Conservation (phyloP, 2,329 filamentous ascomycete genomes). For the Clonostachys rhizophaga region DNA sequence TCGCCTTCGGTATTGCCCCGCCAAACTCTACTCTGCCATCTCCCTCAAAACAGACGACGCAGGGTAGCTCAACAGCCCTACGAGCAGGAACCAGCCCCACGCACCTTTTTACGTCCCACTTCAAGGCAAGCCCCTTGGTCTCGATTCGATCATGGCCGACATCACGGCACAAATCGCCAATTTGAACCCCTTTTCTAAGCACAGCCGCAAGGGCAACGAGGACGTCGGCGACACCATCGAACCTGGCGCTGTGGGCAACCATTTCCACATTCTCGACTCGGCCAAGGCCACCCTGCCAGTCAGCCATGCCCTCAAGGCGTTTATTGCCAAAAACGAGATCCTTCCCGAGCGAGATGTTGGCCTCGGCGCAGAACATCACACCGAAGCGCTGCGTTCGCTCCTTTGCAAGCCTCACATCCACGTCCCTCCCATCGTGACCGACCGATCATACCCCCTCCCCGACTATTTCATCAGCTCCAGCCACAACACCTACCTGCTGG, state of each 20-base stretch:
- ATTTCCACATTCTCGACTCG: conserved; percentile 45
- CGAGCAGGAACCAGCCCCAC: too few relatives aligned
- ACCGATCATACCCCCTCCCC: conserved; percentile 55
- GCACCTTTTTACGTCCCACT: too few relatives aligned
- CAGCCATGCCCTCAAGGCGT: conserved; percentile 51
- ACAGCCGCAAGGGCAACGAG: conserved; percentile 14
- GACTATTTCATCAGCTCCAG: conserved; percentile 71
- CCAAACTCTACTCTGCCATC: too few relatives aligned
- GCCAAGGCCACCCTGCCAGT: conserved; percentile 51
- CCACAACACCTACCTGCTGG: conserved; percentile 69
- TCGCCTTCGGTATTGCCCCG: too few relatives aligned
- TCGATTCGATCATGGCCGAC: conserved; percentile 5
- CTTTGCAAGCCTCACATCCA: conserved; percentile 52
- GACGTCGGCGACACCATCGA: conserved; percentile 24
- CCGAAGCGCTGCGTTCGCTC: conserved; percentile 40
- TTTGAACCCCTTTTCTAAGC: conserved; percentile 19
- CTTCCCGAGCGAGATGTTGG: conserved; percentile 42
- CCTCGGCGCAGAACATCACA: conserved; percentile 33
- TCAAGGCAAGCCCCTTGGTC: too few relatives aligned
- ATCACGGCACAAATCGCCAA: conserved; percentile 17
- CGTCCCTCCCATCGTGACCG: conserved; percentile 48
- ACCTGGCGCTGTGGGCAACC: conserved; percentile 46
- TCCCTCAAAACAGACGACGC: too few relatives aligned
- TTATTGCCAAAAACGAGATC: conserved; percentile 47
- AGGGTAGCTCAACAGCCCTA: too few relatives aligned